phyloP scores from a whole-genome alignment of 2,329 filamentous ascomycete genomes.

The Truncatella angustata region DNA sequence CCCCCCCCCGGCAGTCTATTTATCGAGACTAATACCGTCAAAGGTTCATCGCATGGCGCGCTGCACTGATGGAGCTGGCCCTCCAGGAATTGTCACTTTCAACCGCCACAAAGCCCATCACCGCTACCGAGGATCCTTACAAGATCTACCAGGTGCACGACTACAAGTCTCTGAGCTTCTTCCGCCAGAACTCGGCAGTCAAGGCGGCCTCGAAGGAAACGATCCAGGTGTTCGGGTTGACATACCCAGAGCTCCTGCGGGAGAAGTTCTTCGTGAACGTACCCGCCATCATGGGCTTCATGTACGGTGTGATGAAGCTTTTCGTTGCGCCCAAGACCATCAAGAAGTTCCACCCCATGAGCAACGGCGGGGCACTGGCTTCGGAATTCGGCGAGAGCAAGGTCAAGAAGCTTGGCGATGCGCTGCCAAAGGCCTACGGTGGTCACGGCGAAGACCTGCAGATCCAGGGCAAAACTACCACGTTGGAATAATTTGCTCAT shows the following conservation, averaged over 20 bases:
- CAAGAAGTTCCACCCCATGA: constrained; percentile 73
- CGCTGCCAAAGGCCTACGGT: constrained; percentile 75
- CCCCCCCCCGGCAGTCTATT: too few relatives aligned
- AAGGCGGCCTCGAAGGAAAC: constrained; percentile 76
- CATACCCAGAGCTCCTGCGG: constrained; percentile 85
- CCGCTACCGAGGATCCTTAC: constrained; percentile 77
- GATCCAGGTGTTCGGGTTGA: constrained; percentile 75
- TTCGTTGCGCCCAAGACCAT: constrained; percentile 72
- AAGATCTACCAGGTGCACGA: constrained; percentile 93
- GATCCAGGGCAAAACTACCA: constrained; percentile 24
- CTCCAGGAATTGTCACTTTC: constrained; percentile 71
- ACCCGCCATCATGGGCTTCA: constrained; percentile 85
- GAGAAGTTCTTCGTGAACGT: constrained; percentile 98
- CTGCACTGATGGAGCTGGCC: constrained; percentile 85
- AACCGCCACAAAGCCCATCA: constrained; percentile 67
- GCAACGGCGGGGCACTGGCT: constrained; percentile 68
- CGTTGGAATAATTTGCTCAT: constrained; percentile 17
- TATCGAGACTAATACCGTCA: constrained; percentile 2
- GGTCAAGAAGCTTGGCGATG: constrained; percentile 55
- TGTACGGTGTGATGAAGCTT: constrained; percentile 73
- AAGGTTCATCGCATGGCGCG: constrained; percentile 87
- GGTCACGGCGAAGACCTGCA: constrained; percentile 58
- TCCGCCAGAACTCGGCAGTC: constrained; percentile 75
- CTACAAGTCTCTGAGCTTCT: constrained; percentile 83
- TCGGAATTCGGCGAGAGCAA: constrained; percentile 53